Conservation (phyloP, 2,329 filamentous ascomycete genomes). For the Microcyclospora tardicrescens region DNA sequence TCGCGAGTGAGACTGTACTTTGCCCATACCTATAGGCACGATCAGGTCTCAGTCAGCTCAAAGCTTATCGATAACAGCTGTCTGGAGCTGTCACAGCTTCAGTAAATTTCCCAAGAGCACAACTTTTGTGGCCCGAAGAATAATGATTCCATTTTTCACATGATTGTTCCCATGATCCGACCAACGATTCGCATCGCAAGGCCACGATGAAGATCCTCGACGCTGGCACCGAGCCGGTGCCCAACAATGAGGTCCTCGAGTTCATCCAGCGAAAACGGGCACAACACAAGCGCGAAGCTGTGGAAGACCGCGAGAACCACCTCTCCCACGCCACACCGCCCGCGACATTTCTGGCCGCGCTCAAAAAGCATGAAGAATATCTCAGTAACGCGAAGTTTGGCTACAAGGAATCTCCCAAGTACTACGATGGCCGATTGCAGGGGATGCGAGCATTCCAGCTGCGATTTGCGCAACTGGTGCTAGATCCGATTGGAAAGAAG, state of each 20-base stretch:
- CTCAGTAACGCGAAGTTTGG: constrained; percentile 16
- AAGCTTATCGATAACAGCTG: too few relatives aligned
- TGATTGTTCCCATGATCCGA: too few relatives aligned
- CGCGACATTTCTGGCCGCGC: constrained; percentile 18
- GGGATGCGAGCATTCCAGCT: constrained; percentile 13
- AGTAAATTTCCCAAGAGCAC: too few relatives aligned
- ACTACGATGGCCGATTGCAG: constrained; percentile 1
- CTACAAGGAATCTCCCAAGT: constrained; percentile 16
- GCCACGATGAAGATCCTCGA: constrained; percentile 22
- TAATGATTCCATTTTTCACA: too few relatives aligned
- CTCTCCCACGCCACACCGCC: constrained; percentile 6
- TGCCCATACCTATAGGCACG: too few relatives aligned
- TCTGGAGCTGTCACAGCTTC: too few relatives aligned
- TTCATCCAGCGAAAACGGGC: constrained; percentile 20
- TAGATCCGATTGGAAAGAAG: constrained; percentile 15
- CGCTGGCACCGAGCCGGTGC: constrained; percentile 22
- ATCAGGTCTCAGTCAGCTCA: too few relatives aligned
- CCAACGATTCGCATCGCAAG: neutral
- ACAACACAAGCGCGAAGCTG: constrained; percentile 21
- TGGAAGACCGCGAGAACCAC: constrained; percentile 12
- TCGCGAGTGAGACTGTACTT: too few relatives aligned
- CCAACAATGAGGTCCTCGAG: constrained; percentile 24
- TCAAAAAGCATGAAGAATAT: constrained; percentile 20
- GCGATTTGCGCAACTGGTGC: constrained; percentile 13
- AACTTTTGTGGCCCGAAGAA: too few relatives aligned